Evolutionary conservation across 768 basidiomycete species (phyloP).

Genomic region (Rhizopogon vesiculosus): DNA sequence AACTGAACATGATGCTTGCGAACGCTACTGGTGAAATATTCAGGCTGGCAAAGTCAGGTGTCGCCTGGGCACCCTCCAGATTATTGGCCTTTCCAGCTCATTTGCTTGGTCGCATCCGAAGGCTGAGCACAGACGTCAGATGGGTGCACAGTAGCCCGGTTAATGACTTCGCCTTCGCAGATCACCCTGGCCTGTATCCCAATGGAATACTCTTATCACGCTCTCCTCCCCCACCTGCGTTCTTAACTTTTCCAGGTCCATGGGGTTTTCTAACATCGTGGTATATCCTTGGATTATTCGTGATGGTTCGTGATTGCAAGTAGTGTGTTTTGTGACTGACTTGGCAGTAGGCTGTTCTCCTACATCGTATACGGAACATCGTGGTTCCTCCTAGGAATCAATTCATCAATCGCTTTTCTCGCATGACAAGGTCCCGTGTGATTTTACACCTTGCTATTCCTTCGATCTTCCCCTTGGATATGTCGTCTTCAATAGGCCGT

Average conservation of each 20-base stretch:
- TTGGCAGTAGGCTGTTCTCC: slow-evolving; percentile 49
- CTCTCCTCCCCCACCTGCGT: slow-evolving; percentile 7
- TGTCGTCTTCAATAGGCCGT: slow-evolving; percentile 56
- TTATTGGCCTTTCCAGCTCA: slow-evolving; percentile 38
- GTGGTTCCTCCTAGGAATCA: slow-evolving; percentile 58
- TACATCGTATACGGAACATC: slow-evolving; percentile 76
- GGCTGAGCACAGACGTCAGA: slow-evolving; percentile 32
- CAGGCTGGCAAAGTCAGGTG: not conserved
- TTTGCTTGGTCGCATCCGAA: slow-evolving; percentile 35
- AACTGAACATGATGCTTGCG: not conserved
- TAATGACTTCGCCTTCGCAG: not conserved
- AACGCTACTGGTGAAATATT: not conserved
- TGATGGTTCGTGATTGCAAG: slow-evolving; percentile 42
- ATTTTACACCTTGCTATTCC: slow-evolving; percentile 25
- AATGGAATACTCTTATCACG: not conserved
- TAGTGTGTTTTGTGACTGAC: not conserved
- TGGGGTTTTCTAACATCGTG: slow-evolving; percentile 73
- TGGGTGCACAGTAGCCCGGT: slow-evolving; percentile 23
- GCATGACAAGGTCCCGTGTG: slow-evolving; percentile 21
- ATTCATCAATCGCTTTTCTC: slow-evolving; percentile 9
- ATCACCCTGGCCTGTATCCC: slow-evolving; percentile 4
- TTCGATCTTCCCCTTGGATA: slow-evolving; percentile 57
- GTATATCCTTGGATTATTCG: slow-evolving; percentile 61
- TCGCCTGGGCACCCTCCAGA: slow-evolving; percentile 6
- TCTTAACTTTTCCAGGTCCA: slow-evolving; percentile 45